These are phyloP conservation scores for Trametes versicolor DNA, from an alignment of 1,284 basidiomycete species.

Conservation along the genomic window DNA sequence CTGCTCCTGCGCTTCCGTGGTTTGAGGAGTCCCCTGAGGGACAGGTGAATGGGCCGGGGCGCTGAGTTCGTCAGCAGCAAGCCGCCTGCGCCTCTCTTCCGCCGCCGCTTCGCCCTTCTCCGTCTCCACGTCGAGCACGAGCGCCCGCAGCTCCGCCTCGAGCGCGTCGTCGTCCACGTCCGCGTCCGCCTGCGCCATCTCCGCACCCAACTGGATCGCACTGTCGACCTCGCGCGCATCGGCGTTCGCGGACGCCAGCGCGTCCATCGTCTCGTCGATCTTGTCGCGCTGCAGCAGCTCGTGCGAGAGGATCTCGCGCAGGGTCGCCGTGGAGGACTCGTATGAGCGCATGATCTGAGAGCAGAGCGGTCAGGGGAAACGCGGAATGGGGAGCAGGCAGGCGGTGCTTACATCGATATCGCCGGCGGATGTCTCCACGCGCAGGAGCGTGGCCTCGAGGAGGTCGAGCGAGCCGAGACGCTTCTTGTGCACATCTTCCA, in stretches of 20 bases:
- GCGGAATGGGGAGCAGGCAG: not conserved
- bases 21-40: not conserved
- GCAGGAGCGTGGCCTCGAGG: constrained; percentile 79
- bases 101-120: constrained; percentile 56
- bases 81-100: constrained; percentile 38
- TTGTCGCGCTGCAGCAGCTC: constrained; percentile 81
- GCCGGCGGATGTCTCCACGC: constrained; percentile 88
- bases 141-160: constrained; percentile 64
- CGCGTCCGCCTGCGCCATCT: constrained; percentile 62
- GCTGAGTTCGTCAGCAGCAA: constrained; percentile 17
- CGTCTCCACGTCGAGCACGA: constrained; percentile 59
- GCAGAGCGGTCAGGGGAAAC: not conserved
- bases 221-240: constrained; percentile 88
- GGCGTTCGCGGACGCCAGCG: constrained; percentile 82
- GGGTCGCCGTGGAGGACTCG: constrained; percentile 80
- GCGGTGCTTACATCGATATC: constrained; percentile 80
- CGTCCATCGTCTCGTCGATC: constrained; percentile 89
- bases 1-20: not conserved
- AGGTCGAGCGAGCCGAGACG: constrained; percentile 80
- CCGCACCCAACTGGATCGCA: constrained; percentile 73
- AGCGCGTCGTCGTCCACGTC: constrained; percentile 67
- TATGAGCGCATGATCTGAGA: constrained; percentile 87
- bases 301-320: constrained; percentile 80
- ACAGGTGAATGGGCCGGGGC: constrained; percentile 16
- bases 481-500: constrained; percentile 82